These are phyloP conservation scores for Eucalyptus erythrocorys DNA, from an alignment of 345 rosid genomes.

Conservation along the genomic window DNA sequence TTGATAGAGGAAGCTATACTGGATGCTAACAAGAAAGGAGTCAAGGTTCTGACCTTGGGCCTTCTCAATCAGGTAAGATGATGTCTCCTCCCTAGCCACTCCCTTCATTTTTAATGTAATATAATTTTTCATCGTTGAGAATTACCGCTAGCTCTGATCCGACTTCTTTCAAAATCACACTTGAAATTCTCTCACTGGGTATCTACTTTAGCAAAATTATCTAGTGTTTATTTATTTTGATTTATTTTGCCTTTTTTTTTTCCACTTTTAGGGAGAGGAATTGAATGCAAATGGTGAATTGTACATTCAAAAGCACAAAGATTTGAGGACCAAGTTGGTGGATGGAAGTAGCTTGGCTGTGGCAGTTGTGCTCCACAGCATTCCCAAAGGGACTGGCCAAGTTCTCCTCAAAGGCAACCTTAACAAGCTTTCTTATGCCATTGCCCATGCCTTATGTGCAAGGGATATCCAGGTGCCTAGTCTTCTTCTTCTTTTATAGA, in stretches of 20 bases:
- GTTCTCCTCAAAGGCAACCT: conserved; percentile 28
- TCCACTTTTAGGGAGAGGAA: conserved; percentile 24
- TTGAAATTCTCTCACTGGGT: neutral
- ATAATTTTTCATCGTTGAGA: neutral
- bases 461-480: conserved; percentile 25
- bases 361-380: conserved; percentile 27
- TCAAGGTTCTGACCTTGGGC: conserved; percentile 20
- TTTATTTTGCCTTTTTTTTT: neutral
- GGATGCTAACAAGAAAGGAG: conserved; percentile 21
- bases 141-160: neutral
- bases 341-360: conserved; percentile 51
- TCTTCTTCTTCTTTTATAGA: neutral
- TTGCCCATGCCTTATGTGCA: conserved; percentile 18
- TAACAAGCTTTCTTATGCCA: conserved; percentile 22
- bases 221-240: neutral
- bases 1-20: conserved; percentile 23
- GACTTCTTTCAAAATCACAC: neutral
- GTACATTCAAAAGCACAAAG: conserved; percentile 23
- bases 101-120: neutral
- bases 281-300: conserved; percentile 32
- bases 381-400: conserved; percentile 20
- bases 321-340: conserved; percentile 30
- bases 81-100: neutral
- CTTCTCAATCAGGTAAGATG: conserved; percentile 29
- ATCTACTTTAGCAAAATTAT: neutral